Percentiles rank a stretch among this genome's conserved stretches.
Evolutionary conservation across 1,139 yeast genomes (phyloP).

Genomic region (Hansenula anomala): DNA sequence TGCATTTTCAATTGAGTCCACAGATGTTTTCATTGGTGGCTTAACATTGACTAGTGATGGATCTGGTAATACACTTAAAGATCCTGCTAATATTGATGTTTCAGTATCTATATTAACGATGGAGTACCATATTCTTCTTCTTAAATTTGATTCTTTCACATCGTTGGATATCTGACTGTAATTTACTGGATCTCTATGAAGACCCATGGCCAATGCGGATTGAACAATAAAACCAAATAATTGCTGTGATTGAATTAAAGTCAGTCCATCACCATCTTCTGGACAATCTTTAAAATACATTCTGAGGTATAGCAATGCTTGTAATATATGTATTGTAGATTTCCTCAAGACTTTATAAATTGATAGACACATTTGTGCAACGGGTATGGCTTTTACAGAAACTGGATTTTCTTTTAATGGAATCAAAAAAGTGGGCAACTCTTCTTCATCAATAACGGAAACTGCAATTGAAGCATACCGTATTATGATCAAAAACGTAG

Average conservation of each 20-base stretch:
- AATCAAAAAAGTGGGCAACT: slow-evolving; percentile 10
- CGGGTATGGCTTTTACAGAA: slow-evolving; percentile 25
- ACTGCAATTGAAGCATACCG: slow-evolving; percentile 33
- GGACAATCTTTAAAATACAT: slow-evolving; percentile 30
- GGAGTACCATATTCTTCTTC: slow-evolving; percentile 15
- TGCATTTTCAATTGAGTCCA: slow-evolving; percentile 10
- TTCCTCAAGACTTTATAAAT: slow-evolving; percentile 27
- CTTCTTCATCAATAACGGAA: slow-evolving; percentile 9
- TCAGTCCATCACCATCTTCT: slow-evolving; percentile 16
- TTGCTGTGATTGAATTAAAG: slow-evolving; percentile 10
- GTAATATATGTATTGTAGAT: slow-evolving; percentile 29
- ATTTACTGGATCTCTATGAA: slow-evolving; percentile 20
- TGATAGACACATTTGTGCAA: slow-evolving; percentile 27
- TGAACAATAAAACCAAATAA: slow-evolving; percentile 14
- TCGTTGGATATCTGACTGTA: slow-evolving; percentile 10
- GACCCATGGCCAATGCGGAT: slow-evolving; percentile 15
- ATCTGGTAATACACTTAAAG: slow-evolving; percentile 10
- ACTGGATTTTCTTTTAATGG: slow-evolving; percentile 27
- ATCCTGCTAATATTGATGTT: slow-evolving; percentile 8
- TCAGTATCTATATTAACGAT: slow-evolving; percentile 10
- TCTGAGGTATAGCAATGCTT: slow-evolving; percentile 31
- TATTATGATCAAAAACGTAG: slow-evolving; percentile 35
- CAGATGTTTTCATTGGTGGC: slow-evolving; percentile 8
- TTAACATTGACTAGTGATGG: slow-evolving; percentile 7
- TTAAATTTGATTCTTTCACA: slow-evolving; percentile 8